These are phyloP conservation scores for Crotalaria pallida DNA, from an alignment of 306 rosid genomes.

Conservation along the genomic window DNA sequence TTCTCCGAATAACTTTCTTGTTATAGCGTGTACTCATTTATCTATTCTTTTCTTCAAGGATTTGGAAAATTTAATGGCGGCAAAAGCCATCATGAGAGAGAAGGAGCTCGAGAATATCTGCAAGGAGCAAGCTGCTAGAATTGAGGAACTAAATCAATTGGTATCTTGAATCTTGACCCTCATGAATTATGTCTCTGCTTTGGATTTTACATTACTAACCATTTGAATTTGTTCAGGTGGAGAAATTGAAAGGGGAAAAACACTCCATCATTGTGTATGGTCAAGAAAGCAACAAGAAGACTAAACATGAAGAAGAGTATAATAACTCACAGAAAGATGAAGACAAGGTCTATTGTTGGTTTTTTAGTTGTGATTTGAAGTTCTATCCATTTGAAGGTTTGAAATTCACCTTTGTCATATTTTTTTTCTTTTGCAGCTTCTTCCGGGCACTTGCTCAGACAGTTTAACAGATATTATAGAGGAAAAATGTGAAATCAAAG, in stretches of 20 bases:
- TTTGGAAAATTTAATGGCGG: slow-evolving; percentile 17
- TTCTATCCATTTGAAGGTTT: slow-evolving; percentile 2
- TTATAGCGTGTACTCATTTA: not conserved
- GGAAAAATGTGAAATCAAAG: slow-evolving; percentile 70
- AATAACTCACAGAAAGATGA: slow-evolving; percentile 22
- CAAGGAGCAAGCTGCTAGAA: slow-evolving; percentile 62
- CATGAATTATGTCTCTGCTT: slow-evolving; percentile 1
- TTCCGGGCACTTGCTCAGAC: slow-evolving; percentile 21
- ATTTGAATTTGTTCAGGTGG: slow-evolving; percentile 37
- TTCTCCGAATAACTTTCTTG: not conserved
- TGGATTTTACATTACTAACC: slow-evolving; percentile 11
- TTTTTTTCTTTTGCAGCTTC: slow-evolving; percentile 44
- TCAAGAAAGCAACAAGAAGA: slow-evolving; percentile 37
- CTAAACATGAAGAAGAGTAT: slow-evolving; percentile 23
- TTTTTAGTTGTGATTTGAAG: not conserved
- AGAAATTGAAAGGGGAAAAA: slow-evolving; percentile 46
- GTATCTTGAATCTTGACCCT: slow-evolving; percentile 33
- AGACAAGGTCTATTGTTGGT: slow-evolving; percentile 28
- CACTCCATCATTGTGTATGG: slow-evolving; percentile 26
- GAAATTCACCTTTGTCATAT: slow-evolving; percentile 22
- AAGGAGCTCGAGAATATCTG: slow-evolving; percentile 61
- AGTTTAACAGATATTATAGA: slow-evolving; percentile 32
- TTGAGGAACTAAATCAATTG: slow-evolving; percentile 62
- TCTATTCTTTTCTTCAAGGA: slow-evolving; percentile 20
- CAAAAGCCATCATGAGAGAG: slow-evolving; percentile 34